Percentiles rank a stretch among this genome's conserved stretches.
These are phyloP conservation scores for Rhododendron griersonianum DNA, from an alignment of 148 eudicot genomes.

Conservation along the genomic window DNA sequence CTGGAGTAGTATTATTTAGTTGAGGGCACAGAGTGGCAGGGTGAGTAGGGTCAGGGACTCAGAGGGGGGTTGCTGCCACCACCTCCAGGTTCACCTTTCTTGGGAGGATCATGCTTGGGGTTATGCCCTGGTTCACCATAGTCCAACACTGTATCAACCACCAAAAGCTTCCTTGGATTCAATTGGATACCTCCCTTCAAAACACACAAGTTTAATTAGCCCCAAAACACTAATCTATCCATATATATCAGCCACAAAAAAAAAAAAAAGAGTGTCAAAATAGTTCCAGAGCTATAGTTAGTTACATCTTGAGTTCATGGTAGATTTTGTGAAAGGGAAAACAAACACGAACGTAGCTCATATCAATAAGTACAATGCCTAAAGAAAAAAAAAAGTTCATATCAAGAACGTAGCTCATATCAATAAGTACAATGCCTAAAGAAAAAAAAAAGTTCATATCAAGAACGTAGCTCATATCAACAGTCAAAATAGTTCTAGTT, in stretches of 20 bases:
- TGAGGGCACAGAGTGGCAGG: not conserved
- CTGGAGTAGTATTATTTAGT: not conserved
- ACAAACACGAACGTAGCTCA: not conserved
- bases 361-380: not conserved
- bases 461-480: not conserved
- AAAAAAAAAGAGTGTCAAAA: not conserved
- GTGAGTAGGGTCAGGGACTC: constrained; percentile 13
- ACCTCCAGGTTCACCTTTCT: constrained; percentile 34
- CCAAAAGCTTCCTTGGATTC: constrained; percentile 58
- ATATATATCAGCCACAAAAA: not conserved
- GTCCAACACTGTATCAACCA: constrained; percentile 37
- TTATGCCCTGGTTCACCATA: constrained; percentile 70
- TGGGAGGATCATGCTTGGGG: constrained; percentile 66
- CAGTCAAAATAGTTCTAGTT: not conserved
- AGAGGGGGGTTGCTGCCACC: constrained; percentile 28
- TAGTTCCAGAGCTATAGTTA: not conserved
- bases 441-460: too few species aligned
- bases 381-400: too few species aligned
- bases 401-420: not conserved
- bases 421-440: not conserved
- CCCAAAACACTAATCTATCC: not conserved
- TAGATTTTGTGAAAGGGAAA: not conserved
- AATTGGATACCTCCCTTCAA: constrained; percentile 13
- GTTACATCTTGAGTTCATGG: not conserved
- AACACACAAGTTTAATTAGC: not conserved